Evolutionary conservation across 1,139 yeast genomes (phyloP).

Genomic region (Yamadazyma triangularis): DNA sequence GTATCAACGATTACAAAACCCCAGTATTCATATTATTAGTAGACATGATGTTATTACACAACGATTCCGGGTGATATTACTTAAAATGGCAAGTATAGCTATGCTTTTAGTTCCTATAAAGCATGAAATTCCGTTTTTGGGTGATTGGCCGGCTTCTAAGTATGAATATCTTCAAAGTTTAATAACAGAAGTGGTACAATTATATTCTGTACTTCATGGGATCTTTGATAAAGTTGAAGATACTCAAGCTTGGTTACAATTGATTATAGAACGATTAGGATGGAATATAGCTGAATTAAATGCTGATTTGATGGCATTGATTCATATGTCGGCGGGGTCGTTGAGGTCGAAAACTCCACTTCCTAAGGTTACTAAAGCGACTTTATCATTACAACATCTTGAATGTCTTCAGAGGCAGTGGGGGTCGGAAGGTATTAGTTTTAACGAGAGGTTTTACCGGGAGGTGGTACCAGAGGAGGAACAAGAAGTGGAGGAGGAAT

Average conservation of each 20-base stretch:
- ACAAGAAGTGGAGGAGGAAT: no score
- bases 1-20: conserved; percentile 17
- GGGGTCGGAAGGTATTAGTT: no score
- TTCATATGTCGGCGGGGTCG: conserved; percentile 32
- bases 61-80: conserved; percentile 19
- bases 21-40: conserved; percentile 15
- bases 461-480: no score
- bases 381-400: no score
- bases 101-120: conserved; percentile 23
- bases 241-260: conserved; percentile 25
- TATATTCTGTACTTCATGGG: conserved; percentile 22
- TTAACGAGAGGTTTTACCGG: no score
- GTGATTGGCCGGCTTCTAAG: conserved; percentile 32
- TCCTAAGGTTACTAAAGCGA: conserved; percentile 29
- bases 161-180: conserved; percentile 21
- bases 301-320: conserved; percentile 27
- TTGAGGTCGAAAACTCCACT: conserved; percentile 21
- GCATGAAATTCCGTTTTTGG: conserved; percentile 29
- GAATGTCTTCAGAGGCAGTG: no score
- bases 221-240: conserved; percentile 24
- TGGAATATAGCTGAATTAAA: conserved; percentile 27
- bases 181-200: conserved; percentile 25
- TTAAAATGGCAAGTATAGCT: conserved; percentile 19
- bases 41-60: conserved; percentile 23
- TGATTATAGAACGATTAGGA: conserved; percentile 25